Evolutionary conservation across 2,329 filamentous ascomycete genomes (phyloP).

Genomic region (Penicillium thymicola): DNA sequence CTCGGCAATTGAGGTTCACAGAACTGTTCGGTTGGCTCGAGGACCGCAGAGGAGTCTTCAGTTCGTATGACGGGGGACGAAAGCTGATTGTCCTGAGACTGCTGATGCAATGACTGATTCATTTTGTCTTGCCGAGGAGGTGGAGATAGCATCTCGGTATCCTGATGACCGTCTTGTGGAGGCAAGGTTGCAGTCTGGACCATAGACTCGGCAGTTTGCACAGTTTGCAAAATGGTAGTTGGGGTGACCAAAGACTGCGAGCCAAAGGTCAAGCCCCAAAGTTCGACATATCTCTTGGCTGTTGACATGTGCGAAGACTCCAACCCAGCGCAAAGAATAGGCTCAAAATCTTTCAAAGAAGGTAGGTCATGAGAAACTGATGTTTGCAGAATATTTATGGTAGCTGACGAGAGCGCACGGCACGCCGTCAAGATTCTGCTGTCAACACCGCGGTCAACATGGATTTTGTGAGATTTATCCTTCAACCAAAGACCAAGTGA

Average conservation of each 20-base stretch:
- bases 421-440: conserved; percentile 35
- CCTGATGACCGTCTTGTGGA: neutral
- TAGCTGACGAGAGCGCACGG: conserved; percentile 31
- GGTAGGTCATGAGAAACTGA: conserved; percentile 25
- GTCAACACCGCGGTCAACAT: conserved; percentile 26
- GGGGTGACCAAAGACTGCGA: conserved; percentile 63
- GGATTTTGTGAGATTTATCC: conserved; percentile 31
- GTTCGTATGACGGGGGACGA: conserved; percentile 30
- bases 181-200: conserved; percentile 26
- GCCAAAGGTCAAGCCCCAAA: conserved; percentile 72
- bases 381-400: conserved; percentile 32
- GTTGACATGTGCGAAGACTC: conserved; percentile 51
- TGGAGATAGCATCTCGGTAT: neutral
- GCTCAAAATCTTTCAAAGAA: conserved; percentile 52
- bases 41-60: conserved; percentile 13
- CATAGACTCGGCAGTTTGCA: conserved; percentile 59
- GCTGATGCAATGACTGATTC: conserved; percentile 5
- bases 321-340: conserved; percentile 53
- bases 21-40: conserved; percentile 24
- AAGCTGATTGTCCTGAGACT: conserved; percentile 11
- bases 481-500: conserved; percentile 36
- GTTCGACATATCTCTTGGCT: conserved; percentile 51
- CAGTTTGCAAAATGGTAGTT: conserved; percentile 56
- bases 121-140: conserved; percentile 11
- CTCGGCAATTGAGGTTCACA: conserved; percentile 27